A percentile compares a stretch with the other conserved stretches of the same genome.
phyloP scores from a whole-genome alignment of 2,329 filamentous ascomycete species.

The Colletotrichum godetiae region DNA sequence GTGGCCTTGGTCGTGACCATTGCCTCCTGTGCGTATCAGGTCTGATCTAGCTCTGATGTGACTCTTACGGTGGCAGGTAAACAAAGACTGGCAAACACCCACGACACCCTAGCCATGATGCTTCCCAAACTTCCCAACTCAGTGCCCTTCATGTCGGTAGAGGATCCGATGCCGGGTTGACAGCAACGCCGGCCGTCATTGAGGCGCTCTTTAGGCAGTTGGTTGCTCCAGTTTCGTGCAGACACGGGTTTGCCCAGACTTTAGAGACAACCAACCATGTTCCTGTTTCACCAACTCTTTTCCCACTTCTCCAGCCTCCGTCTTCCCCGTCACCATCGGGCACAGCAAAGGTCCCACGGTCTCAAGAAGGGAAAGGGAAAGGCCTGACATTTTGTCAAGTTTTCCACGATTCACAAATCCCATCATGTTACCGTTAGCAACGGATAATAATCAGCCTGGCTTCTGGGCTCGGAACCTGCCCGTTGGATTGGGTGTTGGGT shows the following conservation, averaged over 20 bases:
- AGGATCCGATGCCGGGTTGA: slow-evolving; percentile 16
- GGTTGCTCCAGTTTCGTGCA: slow-evolving; percentile 31
- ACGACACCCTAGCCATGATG: neutral
- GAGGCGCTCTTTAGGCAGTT: neutral
- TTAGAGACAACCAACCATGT: slow-evolving; percentile 15
- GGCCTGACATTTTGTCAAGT: neutral
- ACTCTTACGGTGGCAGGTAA: slow-evolving; percentile 11
- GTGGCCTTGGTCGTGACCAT: neutral
- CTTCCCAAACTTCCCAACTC: neutral
- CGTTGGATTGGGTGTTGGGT: neutral
- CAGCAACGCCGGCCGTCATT: slow-evolving; percentile 18
- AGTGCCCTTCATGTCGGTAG: neutral
- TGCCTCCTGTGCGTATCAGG: neutral
- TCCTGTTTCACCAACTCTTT: neutral
- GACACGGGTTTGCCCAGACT: slow-evolving; percentile 34
- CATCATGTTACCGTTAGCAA: neutral
- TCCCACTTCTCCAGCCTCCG: neutral
- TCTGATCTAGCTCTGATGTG: slow-evolving; percentile 4
- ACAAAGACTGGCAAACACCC: neutral
- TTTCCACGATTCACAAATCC: neutral
- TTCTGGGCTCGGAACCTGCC: slow-evolving; percentile 8
- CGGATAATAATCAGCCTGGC: neutral
- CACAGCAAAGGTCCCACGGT: neutral
- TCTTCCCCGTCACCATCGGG: neutral
- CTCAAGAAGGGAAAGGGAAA: neutral